A percentile compares a stretch with the other conserved stretches of the same genome.
phyloP scores from a whole-genome alignment of 257 asterid species.

The Ocimum tenuiflorum region DNA sequence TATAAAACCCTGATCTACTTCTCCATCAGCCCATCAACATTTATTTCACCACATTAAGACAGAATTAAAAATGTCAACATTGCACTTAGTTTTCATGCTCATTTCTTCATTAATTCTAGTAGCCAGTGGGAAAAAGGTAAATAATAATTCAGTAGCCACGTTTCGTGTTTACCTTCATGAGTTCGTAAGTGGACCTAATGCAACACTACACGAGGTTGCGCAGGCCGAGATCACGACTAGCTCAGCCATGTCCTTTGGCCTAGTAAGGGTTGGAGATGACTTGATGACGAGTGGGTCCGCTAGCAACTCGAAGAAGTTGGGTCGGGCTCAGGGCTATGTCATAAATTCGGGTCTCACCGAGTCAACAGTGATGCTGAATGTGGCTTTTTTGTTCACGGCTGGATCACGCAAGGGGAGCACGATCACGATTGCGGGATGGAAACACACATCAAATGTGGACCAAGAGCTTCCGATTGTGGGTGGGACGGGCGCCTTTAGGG shows the following conservation, averaged over 20 bases:
- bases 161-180: neutral
- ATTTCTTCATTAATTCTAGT: neutral
- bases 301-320: neutral
- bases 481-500: neutral
- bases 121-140: neutral
- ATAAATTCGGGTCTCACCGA: neutral
- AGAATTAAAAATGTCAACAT: neutral
- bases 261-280: neutral
- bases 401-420: neutral
- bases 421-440: neutral
- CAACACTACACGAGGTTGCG: neutral
- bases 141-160: neutral
- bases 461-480: neutral
- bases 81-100: neutral
- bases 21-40: neutral
- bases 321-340: neutral
- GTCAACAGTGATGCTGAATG: neutral
- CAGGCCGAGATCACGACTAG: neutral
- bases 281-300: neutral
- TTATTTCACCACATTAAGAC: neutral
- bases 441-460: too few species aligned
- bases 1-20: neutral
- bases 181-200: neutral
- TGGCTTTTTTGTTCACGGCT: neutral
- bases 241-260: slow-evolving; percentile 1